Evolutionary conservation across 257 asterid genomes (phyloP).

Genomic region (Primulina eburnea): DNA sequence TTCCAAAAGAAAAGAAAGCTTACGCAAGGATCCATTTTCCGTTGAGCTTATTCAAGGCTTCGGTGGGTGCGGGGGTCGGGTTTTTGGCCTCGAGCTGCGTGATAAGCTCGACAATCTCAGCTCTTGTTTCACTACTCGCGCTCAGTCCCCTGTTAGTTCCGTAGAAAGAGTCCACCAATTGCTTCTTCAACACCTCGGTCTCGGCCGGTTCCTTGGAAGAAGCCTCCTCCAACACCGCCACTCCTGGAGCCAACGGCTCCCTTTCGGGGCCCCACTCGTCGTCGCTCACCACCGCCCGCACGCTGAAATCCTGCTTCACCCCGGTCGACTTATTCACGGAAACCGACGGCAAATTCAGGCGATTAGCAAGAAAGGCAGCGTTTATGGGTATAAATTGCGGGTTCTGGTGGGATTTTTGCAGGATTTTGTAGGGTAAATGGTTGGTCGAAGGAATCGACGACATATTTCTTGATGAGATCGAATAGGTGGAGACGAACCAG

Average conservation of each 20-base stretch:
- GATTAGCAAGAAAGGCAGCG: conserved; percentile 28
- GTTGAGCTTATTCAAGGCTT: conserved; percentile 74
- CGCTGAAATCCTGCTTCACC: conserved; percentile 24
- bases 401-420: conserved; percentile 8
- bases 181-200: conserved; percentile 55
- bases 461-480: conserved; percentile 35
- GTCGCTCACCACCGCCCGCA: conserved; percentile 36
- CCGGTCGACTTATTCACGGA: conserved; percentile 17
- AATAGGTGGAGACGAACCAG: too few relatives aligned
- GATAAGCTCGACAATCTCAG: conserved; percentile 85
- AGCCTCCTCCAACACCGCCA: conserved; percentile 45
- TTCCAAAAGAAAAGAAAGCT: conserved; percentile 17
- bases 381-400: conserved; percentile 12
- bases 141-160: conserved; percentile 77
- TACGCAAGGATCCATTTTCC: conserved; percentile 97
- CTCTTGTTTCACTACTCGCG: conserved; percentile 79
- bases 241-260: conserved; percentile 26
- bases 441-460: conserved; percentile 52
- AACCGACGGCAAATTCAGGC: conserved; percentile 26
- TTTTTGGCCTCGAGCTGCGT: conserved; percentile 73
- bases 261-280: conserved; percentile 52
- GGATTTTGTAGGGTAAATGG: conserved; percentile 32
- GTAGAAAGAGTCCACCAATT: conserved; percentile 61
- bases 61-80: conserved; percentile 85
- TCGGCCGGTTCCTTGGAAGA: conserved; percentile 40